Percentiles rank a stretch among this genome's conserved stretches.
phyloP scores from a whole-genome alignment of 2,329 filamentous ascomycete species.

The Xylariaceae sp. region DNA sequence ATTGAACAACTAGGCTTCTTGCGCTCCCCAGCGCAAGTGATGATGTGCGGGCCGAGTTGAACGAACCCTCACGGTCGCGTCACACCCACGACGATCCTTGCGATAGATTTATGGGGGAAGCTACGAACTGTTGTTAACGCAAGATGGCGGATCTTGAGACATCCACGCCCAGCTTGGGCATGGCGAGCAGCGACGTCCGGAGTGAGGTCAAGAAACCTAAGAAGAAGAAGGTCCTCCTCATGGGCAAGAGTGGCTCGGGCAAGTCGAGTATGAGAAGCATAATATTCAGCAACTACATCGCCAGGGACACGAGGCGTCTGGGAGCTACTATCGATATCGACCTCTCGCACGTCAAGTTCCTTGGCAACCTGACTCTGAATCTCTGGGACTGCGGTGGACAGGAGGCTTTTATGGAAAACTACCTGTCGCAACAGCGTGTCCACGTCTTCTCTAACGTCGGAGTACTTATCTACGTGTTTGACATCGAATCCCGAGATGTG shows the following conservation, averaged over 20 bases:
- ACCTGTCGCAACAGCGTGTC: conserved; percentile 90
- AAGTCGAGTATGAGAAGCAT: conserved; percentile 99
- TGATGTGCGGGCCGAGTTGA: conserved; percentile 18
- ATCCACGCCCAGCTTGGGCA: conserved; percentile 30
- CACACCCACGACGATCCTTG: conserved; percentile 9
- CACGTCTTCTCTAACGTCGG: conserved; percentile 97
- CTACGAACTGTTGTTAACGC: not conserved
- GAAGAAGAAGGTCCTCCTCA: conserved; percentile 85
- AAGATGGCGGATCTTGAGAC: conserved; percentile 35
- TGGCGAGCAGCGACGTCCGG: conserved; percentile 41
- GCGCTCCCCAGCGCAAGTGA: conserved; percentile 2
- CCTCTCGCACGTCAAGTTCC: conserved; percentile 97
- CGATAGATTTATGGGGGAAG: conserved; percentile 1
- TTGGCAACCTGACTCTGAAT: conserved; percentile 95
- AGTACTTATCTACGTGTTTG: conserved; percentile 98
- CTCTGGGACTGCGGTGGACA: conserved; percentile 99
- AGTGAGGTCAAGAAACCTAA: conserved; percentile 68
- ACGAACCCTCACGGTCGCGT: conserved; percentile 15
- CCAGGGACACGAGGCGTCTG: conserved; percentile 89
- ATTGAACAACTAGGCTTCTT: too few relatives aligned
- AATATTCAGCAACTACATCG: conserved; percentile 98
- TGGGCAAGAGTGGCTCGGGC: conserved; percentile 96
- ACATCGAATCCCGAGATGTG: conserved; percentile 94
- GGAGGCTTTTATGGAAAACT: conserved; percentile 98
- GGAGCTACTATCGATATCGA: conserved; percentile 98